Conservation (phyloP, 495 filamentous ascomycete genomes). For the Penicillium tannophilum region DNA sequence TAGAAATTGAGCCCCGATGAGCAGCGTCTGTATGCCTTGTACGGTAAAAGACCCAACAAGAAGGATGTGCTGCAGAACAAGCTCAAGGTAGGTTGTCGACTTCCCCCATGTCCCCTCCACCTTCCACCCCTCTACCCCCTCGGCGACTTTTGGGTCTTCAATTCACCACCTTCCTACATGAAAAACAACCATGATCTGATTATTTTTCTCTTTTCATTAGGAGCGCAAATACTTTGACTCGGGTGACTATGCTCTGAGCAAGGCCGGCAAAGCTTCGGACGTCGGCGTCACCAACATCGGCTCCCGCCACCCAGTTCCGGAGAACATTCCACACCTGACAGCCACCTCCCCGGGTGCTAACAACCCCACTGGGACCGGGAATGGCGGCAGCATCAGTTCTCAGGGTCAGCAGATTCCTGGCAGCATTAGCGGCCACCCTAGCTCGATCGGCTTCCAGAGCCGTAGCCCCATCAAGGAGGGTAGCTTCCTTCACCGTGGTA, state of each 20-base stretch:
- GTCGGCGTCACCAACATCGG: conserved; percentile 93
- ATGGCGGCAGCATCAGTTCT: conserved; percentile 47
- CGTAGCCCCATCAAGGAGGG: conserved; percentile 86
- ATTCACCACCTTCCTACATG: not conserved
- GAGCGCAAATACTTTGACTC: conserved; percentile 99
- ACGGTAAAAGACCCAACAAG: conserved; percentile 94
- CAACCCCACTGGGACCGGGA: conserved; percentile 37
- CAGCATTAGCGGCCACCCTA: conserved; percentile 48
- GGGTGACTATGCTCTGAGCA: conserved; percentile 96
- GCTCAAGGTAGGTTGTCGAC: conserved; percentile 61
- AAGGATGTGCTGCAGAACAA: conserved; percentile 98
- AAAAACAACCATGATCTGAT: not conserved
- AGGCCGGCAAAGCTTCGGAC: conserved; percentile 95
- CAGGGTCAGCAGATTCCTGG: conserved; percentile 47
- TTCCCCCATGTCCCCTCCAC: not conserved
- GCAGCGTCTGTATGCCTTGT: conserved; percentile 92
- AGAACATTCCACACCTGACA: conserved; percentile 91
- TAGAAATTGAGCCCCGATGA: conserved; percentile 89
- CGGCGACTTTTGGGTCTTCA: not conserved
- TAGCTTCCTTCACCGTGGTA: conserved; percentile 77
- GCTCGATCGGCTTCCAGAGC: conserved; percentile 55
- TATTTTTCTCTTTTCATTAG: conserved; percentile 38
- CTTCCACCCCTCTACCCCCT: not conserved
- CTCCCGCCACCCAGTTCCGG: conserved; percentile 89
- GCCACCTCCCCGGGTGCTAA: conserved; percentile 67